These are phyloP conservation scores for Paramyrothecium roridum DNA, from an alignment of 2,329 filamentous ascomycete genomes.

Conservation along the genomic window DNA sequence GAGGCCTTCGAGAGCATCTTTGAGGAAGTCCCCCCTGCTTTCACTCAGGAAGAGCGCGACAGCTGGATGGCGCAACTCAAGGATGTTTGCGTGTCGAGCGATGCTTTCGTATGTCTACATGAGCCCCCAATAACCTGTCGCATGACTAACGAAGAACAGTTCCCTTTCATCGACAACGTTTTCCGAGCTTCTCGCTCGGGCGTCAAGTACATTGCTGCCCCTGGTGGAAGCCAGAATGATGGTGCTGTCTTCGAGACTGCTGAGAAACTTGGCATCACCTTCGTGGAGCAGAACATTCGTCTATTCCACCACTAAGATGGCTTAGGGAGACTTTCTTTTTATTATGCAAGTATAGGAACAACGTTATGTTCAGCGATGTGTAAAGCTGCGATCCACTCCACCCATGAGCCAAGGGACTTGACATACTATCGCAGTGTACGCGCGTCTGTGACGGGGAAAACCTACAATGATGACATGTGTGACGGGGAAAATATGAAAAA, in stretches of 20 bases:
- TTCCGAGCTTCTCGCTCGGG: conserved; percentile 87
- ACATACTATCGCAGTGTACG: no score
- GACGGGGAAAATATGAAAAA: no score
- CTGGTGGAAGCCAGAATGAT: conserved; percentile 86
- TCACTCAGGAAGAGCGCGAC: conserved; percentile 79
- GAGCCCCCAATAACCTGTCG: neutral
- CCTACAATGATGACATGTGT: no score
- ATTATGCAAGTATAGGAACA: no score
- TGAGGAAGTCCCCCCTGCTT: conserved; percentile 79
- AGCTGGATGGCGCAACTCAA: conserved; percentile 81
- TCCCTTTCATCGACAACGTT: conserved; percentile 98
- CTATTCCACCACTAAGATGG: conserved; percentile 83
- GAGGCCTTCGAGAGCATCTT: conserved; percentile 87
- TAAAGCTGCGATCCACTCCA: no score
- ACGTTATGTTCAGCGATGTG: no score
- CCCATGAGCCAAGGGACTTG: no score
- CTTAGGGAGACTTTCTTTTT: neutral
- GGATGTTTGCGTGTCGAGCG: conserved; percentile 83
- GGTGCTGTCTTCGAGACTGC: conserved; percentile 79
- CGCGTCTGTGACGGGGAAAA: no score
- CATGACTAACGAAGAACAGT: conserved; percentile 45
- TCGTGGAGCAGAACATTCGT: conserved; percentile 91
- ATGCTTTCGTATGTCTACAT: conserved; percentile 81
- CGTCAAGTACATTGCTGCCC: conserved; percentile 93
- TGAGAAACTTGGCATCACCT: conserved; percentile 87